Percentiles rank a stretch among this genome's conserved stretches.
phyloP scores from a whole-genome alignment of 768 basidiomycete species.

The Leccinum aurantiacum region DNA sequence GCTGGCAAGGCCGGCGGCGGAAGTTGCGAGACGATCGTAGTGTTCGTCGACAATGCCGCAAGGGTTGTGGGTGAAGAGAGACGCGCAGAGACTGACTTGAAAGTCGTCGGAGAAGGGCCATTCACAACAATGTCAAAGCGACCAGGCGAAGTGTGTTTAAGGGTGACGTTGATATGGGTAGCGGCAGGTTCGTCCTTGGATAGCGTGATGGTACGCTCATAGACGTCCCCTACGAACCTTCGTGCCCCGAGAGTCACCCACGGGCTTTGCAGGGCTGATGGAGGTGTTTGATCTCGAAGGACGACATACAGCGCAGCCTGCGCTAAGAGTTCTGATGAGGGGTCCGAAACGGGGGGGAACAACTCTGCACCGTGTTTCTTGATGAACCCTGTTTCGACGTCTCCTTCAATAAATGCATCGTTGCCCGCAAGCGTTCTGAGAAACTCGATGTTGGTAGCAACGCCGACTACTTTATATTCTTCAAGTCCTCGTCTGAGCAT shows the following conservation, averaged over 20 bases:
- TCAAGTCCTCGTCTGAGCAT: conserved; percentile 78
- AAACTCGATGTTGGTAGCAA: conserved; percentile 91
- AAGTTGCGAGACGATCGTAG: conserved; percentile 75
- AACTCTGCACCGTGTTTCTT: conserved; percentile 82
- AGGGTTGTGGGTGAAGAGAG: conserved; percentile 57
- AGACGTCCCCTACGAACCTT: conserved; percentile 75
- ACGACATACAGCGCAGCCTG: conserved; percentile 78
- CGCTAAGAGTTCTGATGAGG: conserved; percentile 64
- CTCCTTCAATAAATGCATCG: conserved; percentile 68
- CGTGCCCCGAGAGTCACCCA: conserved; percentile 73
- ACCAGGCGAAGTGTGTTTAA: conserved; percentile 43
- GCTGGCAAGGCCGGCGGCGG: conserved; percentile 54
- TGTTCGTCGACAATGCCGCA: conserved; percentile 45
- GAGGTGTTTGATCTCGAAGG: conserved; percentile 55
- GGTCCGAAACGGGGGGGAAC: conserved; percentile 65
- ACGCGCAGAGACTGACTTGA: conserved; percentile 54
- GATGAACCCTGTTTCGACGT: conserved; percentile 94
- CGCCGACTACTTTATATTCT: conserved; percentile 88
- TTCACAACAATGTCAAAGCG: conserved; percentile 56
- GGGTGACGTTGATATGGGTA: conserved; percentile 38
- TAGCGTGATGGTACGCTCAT: conserved; percentile 61
- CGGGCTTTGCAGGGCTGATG: conserved; percentile 43
- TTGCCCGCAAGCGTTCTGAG: conserved; percentile 76
- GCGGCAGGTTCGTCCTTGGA: conserved; percentile 52
- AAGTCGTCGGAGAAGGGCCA: conserved; percentile 32